Evolutionary conservation across 352 stramenopile species (phyloP).

Genomic region (Phytophthora pseudosyringae): DNA sequence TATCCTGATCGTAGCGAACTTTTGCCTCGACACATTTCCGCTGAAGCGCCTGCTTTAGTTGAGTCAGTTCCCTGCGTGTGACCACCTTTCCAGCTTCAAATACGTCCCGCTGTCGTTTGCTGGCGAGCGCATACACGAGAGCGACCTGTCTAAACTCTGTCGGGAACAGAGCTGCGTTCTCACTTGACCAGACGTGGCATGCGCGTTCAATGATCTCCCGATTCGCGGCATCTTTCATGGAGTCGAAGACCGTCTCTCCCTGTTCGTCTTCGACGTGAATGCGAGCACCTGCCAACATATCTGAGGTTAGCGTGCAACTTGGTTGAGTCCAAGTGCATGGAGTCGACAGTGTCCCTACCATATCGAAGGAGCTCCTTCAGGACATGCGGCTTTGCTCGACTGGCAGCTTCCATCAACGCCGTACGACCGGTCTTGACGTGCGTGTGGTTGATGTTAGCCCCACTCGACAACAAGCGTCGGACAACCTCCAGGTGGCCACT

Average conservation of each 20-base stretch:
- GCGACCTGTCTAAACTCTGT: conserved; percentile 46
- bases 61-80: conserved; percentile 39
- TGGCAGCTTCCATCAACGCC: conserved; percentile 67
- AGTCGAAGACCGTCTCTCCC: conserved; percentile 56
- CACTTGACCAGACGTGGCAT: conserved; percentile 42
- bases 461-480: conserved; percentile 47
- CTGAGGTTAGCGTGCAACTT: neutral
- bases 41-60: conserved; percentile 41
- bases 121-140: conserved; percentile 47
- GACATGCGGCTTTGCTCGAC: conserved; percentile 41
- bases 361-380: conserved; percentile 66
- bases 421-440: conserved; percentile 66
- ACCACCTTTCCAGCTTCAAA: conserved; percentile 21
- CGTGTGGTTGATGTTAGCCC: conserved; percentile 56
- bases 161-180: conserved; percentile 56
- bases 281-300: conserved; percentile 40
- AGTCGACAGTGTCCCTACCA: conserved; percentile 44
- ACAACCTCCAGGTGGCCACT: conserved; percentile 56
- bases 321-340: neutral
- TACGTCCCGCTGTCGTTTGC: conserved; percentile 39
- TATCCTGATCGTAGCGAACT: conserved; percentile 56
- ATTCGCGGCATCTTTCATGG: conserved; percentile 42
- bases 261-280: conserved; percentile 52
- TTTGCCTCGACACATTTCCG: conserved; percentile 55
- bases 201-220: conserved; percentile 41